Base-by-base conservation (phyloP, 371 early-diverging fungal species). In the Haplosporangium sp. region DNA sequence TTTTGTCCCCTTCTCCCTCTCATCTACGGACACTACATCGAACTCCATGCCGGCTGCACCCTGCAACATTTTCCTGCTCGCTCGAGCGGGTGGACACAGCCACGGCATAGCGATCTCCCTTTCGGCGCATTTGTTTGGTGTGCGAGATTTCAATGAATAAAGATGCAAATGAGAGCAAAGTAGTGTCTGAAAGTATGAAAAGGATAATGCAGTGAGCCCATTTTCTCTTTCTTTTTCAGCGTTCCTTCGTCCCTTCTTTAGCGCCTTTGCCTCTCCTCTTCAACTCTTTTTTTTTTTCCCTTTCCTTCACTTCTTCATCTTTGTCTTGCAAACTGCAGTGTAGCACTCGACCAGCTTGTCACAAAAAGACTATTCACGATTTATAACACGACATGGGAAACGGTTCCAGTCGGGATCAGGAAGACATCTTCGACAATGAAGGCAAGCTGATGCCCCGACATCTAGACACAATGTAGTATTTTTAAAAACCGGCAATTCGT, bases 371-470 rank as follows among this genome's bases (percentile, higher is more conserved):
- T 29, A 29, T 29, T 29, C n/a, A 18, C 46, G 8, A 57, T 45
- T 14, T 37, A 11, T 1, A 41, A n/a, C 6, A 36, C 51, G 20
- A 37, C 23, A 69, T 80, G 80, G 73, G 74, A 55, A 70, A 70
- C 67, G 73, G 74, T 36, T 45, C 54, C 14, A 67, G 74, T 55
- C 55, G 68, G 52, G 71, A 67, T 36, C 60, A 59, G 23, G 70
- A 74, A 1, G 69, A 70, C 64, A 21, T 58, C 59, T 59, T 70
- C 46, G 67, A 68, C 53, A 69, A 69, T 66, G 73, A 79, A 65
- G 73, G 73, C 69, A 79, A 62, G 68, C 50, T 43, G 41, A 14
- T 47, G 29, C 21, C 48, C 14, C 36, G 41, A 16, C 20, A 16
- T 50, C 50, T 18, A 18, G 50, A 21, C 50, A 50, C 16, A 16